Evolutionary conservation across 352 stramenopile genomes (phyloP).

Genomic region (Globisporangium barbulae): DNA sequence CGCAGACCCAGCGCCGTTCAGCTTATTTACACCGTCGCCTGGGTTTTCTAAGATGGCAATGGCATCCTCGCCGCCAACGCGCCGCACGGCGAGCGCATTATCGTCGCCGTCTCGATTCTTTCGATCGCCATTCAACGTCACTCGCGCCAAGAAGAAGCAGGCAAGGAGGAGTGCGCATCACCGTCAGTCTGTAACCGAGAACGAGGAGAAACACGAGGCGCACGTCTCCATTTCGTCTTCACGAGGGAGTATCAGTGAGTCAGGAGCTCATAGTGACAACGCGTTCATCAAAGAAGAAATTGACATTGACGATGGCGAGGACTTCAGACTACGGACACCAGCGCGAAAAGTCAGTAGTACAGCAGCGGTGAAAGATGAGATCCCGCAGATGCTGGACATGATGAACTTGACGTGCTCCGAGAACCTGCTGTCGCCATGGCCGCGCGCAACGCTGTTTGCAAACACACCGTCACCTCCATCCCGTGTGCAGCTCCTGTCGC

Average conservation of each 20-base stretch:
- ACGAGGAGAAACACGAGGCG: constrained; percentile 5
- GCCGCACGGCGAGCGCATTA: constrained; percentile 23
- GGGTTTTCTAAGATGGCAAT: constrained; percentile 18
- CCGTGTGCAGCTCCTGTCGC: constrained; percentile 28
- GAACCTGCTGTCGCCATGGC: constrained; percentile 19
- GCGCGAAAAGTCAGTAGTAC: constrained; percentile 6
- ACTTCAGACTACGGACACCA: constrained; percentile 19
- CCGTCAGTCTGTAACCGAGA: background rate
- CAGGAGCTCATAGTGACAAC: background rate
- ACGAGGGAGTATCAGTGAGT: background rate
- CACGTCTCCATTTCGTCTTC: constrained; percentile 1
- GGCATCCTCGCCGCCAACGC: constrained; percentile 23
- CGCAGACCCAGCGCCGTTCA: constrained; percentile 30
- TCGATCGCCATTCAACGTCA: constrained; percentile 48
- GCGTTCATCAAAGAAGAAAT: constrained; percentile 10
- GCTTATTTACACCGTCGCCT: constrained; percentile 53
- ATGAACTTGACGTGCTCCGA: constrained; percentile 16
- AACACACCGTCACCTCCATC: constrained; percentile 26
- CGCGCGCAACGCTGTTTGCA: constrained; percentile 15
- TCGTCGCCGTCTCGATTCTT: constrained; percentile 76
- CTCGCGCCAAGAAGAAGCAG: constrained; percentile 18
- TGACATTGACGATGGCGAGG: constrained; percentile 6
- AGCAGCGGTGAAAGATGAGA: constrained; percentile 16
- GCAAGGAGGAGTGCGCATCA: constrained; percentile 10
- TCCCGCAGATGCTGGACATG: constrained; percentile 18